Evolutionary conservation across 169 alveolate species (phyloP).

Genomic region (Fabrea salina): DNA sequence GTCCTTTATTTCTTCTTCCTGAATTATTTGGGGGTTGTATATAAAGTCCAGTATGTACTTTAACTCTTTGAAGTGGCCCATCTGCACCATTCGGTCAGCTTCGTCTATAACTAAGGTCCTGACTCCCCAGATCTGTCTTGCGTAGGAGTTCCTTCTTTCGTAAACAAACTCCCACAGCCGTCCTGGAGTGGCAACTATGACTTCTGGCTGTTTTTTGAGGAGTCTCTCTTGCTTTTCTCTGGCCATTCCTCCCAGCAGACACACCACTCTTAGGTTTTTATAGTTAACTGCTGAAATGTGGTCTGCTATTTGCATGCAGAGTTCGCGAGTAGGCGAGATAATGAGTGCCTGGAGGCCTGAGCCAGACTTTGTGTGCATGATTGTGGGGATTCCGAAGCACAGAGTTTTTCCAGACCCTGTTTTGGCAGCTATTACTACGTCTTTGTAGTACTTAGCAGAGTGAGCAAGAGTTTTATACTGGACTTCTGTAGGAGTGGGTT

Average conservation of each 20-base stretch:
- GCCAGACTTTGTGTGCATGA: background rate
- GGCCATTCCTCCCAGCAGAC: slow-evolving; percentile 84
- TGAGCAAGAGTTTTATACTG: slow-evolving; percentile 47
- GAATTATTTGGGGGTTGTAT: background rate
- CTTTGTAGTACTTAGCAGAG: slow-evolving; percentile 36
- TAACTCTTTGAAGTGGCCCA: slow-evolving; percentile 32
- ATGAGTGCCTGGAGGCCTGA: slow-evolving; percentile 73
- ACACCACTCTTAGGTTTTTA: slow-evolving; percentile 78
- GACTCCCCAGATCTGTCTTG: slow-evolving; percentile 53
- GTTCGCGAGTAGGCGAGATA: slow-evolving; percentile 96
- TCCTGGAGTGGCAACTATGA: slow-evolving; percentile 97
- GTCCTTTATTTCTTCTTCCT: slow-evolving; percentile 9
- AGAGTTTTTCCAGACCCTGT: slow-evolving; percentile 61
- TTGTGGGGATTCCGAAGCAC: slow-evolving; percentile 52
- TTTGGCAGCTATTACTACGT: slow-evolving; percentile 47
- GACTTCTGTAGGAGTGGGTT: slow-evolving; percentile 44
- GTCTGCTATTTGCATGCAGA: slow-evolving; percentile 93
- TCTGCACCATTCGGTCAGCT: slow-evolving; percentile 91
- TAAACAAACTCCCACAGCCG: slow-evolving; percentile 86
- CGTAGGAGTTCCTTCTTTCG: slow-evolving; percentile 34
- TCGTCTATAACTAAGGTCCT: slow-evolving; percentile 94
- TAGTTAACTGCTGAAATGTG: slow-evolving; percentile 90
- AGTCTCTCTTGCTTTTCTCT: slow-evolving; percentile 49
- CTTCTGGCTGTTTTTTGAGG: slow-evolving; percentile 90
- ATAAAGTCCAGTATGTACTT: background rate